A percentile compares a stretch with the other conserved stretches of the same genome.
These are phyloP conservation scores for Wickerhamomyces canadensis DNA, from an alignment of 805 yeast genomes.

Conservation along the genomic window DNA sequence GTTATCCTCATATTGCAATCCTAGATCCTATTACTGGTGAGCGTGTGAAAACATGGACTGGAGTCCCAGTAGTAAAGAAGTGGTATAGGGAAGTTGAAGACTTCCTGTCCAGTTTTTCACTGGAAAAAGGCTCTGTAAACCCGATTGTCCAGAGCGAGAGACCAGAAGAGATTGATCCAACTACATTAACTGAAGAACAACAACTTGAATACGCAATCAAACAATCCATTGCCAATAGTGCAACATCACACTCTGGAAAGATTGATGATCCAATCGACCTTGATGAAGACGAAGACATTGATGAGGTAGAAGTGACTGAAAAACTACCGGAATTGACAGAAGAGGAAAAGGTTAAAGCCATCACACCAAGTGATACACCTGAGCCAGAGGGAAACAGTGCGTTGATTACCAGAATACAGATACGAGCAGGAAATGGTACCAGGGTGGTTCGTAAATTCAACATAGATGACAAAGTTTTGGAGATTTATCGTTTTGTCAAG, in stretches of 20 bases:
- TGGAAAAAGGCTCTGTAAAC: conserved; percentile 56
- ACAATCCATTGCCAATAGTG: conserved; percentile 45
- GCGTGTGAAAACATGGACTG: conserved; percentile 71
- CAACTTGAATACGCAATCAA: conserved; percentile 72
- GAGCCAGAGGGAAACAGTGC: conserved; percentile 50
- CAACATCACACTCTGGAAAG: conserved; percentile 7
- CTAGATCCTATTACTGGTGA: conserved; percentile 96
- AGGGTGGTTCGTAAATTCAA: conserved; percentile 69
- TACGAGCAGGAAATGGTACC: conserved; percentile 85
- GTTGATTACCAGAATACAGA: conserved; percentile 59
- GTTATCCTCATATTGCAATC: conserved; percentile 85
- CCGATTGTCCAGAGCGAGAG: conserved; percentile 61
- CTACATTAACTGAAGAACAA: conserved; percentile 71
- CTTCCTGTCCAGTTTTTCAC: conserved; percentile 60
- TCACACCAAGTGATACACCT: conserved; percentile 43
- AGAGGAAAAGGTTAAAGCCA: conserved; percentile 42
- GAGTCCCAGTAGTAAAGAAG: conserved; percentile 50
- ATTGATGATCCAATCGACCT: conserved; percentile 20
- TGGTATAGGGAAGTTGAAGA: conserved; percentile 68
- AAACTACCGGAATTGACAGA: conserved; percentile 25
- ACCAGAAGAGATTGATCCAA: conserved; percentile 57
- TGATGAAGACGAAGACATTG: conserved; percentile 16
- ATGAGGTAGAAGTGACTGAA: not conserved
- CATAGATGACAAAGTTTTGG: conserved; percentile 49
- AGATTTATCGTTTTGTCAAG: conserved; percentile 64